Evolutionary conservation across 352 stramenopile genomes (phyloP).

Genomic region (Phytopythium kandeliae): DNA sequence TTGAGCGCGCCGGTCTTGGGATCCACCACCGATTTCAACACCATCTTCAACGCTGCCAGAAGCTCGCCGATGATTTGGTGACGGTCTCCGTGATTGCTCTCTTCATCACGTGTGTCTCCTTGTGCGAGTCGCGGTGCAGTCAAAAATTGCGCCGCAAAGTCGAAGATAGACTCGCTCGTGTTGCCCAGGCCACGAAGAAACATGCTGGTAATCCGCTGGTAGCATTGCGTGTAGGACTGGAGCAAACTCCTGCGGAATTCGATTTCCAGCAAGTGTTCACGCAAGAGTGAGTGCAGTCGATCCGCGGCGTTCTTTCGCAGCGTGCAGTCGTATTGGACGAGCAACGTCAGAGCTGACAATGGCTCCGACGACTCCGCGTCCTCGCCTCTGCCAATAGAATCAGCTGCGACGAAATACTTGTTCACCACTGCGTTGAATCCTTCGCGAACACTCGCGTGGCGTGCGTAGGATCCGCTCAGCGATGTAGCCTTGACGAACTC

Average conservation of each 20-base stretch:
- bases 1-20: conserved; percentile 38
- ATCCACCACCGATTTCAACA: conserved; percentile 54
- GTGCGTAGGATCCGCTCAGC: conserved; percentile 41
- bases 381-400: neutral
- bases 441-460: conserved; percentile 57
- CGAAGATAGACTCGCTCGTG: conserved; percentile 82
- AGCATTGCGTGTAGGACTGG: conserved; percentile 65
- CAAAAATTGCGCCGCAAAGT: conserved; percentile 85
- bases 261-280: conserved; percentile 73
- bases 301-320: conserved; percentile 55
- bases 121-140: conserved; percentile 78
- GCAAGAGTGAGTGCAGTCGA: conserved; percentile 52
- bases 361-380: conserved; percentile 4
- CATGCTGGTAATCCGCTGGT: conserved; percentile 64
- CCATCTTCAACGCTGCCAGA: conserved; percentile 47
- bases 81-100: conserved; percentile 32
- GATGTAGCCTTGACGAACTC: conserved; percentile 63
- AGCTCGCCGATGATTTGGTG: conserved; percentile 63
- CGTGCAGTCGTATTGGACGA: conserved; percentile 68
- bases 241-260: conserved; percentile 71
- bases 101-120: conserved; percentile 66
- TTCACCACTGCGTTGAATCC: conserved; percentile 45
- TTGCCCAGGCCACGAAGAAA: conserved; percentile 79
- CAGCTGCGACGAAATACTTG: conserved; percentile 30
- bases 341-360: conserved; percentile 35